Evolutionary conservation across 2,329 filamentous ascomycete species (phyloP).

Genomic region (Aspergillus caelatus): DNA sequence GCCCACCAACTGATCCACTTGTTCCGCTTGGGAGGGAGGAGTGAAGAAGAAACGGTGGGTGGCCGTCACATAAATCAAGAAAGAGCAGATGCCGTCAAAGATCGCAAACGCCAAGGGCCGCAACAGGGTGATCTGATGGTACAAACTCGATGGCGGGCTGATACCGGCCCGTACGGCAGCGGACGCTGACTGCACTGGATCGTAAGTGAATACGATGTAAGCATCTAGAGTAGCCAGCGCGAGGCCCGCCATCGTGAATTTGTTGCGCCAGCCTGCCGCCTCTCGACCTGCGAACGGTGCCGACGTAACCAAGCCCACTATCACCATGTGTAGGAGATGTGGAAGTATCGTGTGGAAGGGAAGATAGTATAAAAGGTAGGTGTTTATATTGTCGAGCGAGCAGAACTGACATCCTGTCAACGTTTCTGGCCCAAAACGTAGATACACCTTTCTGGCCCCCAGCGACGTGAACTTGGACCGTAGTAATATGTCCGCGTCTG

Average conservation of each 20-base stretch:
- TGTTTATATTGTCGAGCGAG: constrained; percentile 65
- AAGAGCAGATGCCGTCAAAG: constrained; percentile 66
- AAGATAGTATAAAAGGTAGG: constrained; percentile 79
- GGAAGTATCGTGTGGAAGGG: constrained; percentile 69
- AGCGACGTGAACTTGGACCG: constrained; percentile 69
- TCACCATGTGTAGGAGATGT: constrained; percentile 77
- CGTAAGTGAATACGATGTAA: constrained; percentile 66
- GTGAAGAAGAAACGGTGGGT: constrained; percentile 78
- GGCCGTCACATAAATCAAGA: constrained; percentile 71
- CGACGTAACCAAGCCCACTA: constrained; percentile 75
- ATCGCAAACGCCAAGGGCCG: constrained; percentile 67
- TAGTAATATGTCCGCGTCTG: constrained; percentile 64
- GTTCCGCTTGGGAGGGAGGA: constrained; percentile 64
- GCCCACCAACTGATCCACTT: constrained; percentile 60
- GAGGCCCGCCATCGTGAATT: constrained; percentile 66
- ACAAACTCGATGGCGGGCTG: constrained; percentile 54
- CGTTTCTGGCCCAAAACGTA: constrained; percentile 76
- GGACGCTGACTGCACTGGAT: constrained; percentile 58
- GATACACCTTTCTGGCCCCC: constrained; percentile 77
- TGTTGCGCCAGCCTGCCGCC: constrained; percentile 68
- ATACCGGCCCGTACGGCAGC: constrained; percentile 65
- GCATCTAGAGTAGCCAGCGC: constrained; percentile 65
- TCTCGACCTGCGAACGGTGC: constrained; percentile 64
- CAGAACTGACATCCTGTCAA: constrained; percentile 83
- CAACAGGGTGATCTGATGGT: constrained; percentile 54